Conservation (phyloP, 345 rosid genomes). For the Euphorbia tirucalli region DNA sequence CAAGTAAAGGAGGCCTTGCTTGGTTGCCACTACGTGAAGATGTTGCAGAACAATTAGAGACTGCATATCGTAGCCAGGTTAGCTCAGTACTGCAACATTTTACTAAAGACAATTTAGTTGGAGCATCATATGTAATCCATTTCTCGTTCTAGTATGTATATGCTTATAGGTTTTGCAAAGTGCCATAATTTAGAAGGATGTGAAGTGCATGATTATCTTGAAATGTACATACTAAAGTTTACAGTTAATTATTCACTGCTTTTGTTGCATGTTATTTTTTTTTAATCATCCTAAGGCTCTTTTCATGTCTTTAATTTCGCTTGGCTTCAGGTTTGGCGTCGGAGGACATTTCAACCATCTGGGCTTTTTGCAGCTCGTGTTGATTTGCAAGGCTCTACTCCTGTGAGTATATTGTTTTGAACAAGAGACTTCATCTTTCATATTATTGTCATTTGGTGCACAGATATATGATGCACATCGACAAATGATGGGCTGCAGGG, state of each 20-base stretch:
- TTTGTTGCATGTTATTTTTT: neutral
- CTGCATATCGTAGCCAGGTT: slow-evolving; percentile 79
- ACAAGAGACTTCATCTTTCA: slow-evolving; percentile 8
- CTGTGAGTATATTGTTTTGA: slow-evolving; percentile 44
- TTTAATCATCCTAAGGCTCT: neutral
- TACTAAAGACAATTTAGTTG: slow-evolving; percentile 1
- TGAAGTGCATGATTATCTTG: neutral
- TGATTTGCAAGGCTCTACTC: slow-evolving; percentile 80
- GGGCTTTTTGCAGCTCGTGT: slow-evolving; percentile 97
- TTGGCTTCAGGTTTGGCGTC: slow-evolving; percentile 81
- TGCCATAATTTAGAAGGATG: neutral
- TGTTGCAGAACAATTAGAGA: slow-evolving; percentile 86
- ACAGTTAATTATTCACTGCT: neutral
- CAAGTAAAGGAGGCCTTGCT: slow-evolving; percentile 84
- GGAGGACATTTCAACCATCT: slow-evolving; percentile 88
- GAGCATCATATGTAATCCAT: neutral
- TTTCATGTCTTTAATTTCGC: slow-evolving; percentile 3
- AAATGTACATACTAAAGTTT: neutral
- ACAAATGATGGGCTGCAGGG: slow-evolving; percentile 48
- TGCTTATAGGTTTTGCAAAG: neutral
- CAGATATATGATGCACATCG: slow-evolving; percentile 13
- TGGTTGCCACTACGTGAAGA: slow-evolving; percentile 96
- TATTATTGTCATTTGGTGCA: slow-evolving; percentile 12
- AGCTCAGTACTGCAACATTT: slow-evolving; percentile 2
- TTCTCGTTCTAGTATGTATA: neutral